Base-by-base conservation (phyloP, 1,139 yeast genomes). In the Candida sanyaensis region DNA sequence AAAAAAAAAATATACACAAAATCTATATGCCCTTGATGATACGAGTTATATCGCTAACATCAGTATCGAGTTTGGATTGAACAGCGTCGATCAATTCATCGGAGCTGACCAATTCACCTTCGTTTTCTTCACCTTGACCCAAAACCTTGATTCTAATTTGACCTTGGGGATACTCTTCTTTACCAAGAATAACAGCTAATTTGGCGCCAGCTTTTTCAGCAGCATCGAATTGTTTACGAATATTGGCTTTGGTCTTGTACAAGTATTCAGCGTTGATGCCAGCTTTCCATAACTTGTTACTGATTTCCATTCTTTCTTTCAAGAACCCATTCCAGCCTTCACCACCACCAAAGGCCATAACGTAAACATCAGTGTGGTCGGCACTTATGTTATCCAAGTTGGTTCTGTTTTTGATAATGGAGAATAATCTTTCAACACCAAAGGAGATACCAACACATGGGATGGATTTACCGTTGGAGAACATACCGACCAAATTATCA, bases 341-440 rank as follows among this genome's bases (percentile, higher is more conserved):
- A 62, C 97, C 98, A 58, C 97, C 97, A 57, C 99, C 99, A 63
- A 93, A 91, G 1, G 98, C 98, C 97, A 93, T 92, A 46, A 93
- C 87, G 63, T 78, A 93, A 13, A 88, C 98, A 66, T 93, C 96
- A 11, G 98, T 93, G 44, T 92, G 84, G 37, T 92, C 80, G 32
- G 97, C 84, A 58, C 93, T 82, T 51, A 91, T 78, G 53, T 71
- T 71, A 26, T 74, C 75, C 53, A 81, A 76, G 54, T 83, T 80
- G 41, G 86, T 72, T 64, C 96, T 82, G 48, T 90, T 85, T 68
- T 88, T 91, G 61, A 93, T 84, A 50, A 93, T 74, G 10, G 98
- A 90, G 66, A 93, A 93, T 54, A 93, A 73, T 68, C 99, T 84
- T 71, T 93, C 99, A 47, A 93, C 93, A 61, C 99, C 99, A 61